Evolutionary conservation across 176 grass and related monocot genomes (phyloP).

Genomic region (Coix lacrymajobi): DNA sequence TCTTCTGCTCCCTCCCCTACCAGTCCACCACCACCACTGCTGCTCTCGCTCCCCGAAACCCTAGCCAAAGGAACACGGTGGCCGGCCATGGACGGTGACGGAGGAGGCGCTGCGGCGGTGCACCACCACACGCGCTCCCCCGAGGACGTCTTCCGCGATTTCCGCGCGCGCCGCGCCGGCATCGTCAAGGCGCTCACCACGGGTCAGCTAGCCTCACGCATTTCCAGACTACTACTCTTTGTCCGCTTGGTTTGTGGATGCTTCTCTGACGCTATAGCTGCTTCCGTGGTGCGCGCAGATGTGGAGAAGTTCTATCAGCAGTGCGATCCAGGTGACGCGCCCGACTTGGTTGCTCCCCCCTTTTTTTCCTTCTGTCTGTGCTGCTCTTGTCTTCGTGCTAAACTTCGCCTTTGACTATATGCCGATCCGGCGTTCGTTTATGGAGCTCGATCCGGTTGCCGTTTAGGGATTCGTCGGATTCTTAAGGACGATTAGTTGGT

Average conservation of each 20-base stretch:
- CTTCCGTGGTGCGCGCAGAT: conserved; percentile 50
- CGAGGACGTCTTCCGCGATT: conserved; percentile 76
- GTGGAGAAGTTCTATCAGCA: conserved; percentile 75
- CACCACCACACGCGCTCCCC: conserved; percentile 49
- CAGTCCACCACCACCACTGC: neutral
- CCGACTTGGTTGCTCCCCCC: neutral
- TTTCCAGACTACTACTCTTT: neutral
- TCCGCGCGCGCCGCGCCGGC: conserved; percentile 62
- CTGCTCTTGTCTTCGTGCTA: neutral
- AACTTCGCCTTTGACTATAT: neutral
- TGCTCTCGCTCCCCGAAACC: conserved; percentile 5
- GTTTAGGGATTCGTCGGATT: neutral
- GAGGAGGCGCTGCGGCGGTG: conserved; percentile 7
- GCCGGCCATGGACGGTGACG: conserved; percentile 47
- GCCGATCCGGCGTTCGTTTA: neutral
- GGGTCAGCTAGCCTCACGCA: conserved; percentile 11
- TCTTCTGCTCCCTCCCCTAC: conserved; percentile 6
- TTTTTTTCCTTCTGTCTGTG: neutral
- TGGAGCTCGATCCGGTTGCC: conserved; percentile 16
- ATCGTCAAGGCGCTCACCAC: conserved; percentile 86
- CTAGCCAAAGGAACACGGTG: neutral
- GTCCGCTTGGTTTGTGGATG: neutral
- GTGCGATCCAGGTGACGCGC: conserved; percentile 73
- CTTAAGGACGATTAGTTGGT: neutral
- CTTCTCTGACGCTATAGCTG: neutral